These are phyloP conservation scores for Pugionium dolabratum DNA, from an alignment of 345 rosid genomes.

Conservation along the genomic window DNA sequence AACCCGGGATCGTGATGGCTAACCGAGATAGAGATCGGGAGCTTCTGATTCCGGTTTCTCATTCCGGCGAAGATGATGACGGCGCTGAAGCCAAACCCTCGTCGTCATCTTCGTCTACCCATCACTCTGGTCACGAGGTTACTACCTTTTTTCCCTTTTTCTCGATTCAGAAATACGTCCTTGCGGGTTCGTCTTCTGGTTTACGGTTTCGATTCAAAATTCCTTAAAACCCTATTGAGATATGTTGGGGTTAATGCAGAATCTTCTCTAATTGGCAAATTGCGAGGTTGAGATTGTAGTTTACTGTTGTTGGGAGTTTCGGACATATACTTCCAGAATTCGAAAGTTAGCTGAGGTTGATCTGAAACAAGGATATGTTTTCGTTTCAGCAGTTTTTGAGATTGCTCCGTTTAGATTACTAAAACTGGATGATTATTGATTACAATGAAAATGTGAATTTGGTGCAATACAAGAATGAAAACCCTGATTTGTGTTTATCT, in stretches of 20 bases:
- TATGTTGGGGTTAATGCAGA: background rate
- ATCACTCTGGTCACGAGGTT: constrained; percentile 85
- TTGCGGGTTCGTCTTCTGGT: constrained; percentile 23
- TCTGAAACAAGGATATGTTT: background rate
- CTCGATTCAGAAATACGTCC: background rate
- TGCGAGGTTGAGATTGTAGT: background rate
- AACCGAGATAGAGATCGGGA: constrained; percentile 89
- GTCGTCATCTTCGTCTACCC: constrained; percentile 63
- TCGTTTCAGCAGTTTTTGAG: background rate
- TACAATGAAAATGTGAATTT: background rate
- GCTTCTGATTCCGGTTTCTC: constrained; percentile 82
- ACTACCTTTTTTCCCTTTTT: no score
- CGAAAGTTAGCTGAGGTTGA: constrained; percentile 16
- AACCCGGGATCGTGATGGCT: constrained; percentile 64
- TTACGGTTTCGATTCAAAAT: constrained; percentile 24
- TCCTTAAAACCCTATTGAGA: background rate
- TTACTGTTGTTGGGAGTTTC: background rate
- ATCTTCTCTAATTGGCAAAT: constrained; percentile 15
- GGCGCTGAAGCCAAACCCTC: constrained; percentile 62
- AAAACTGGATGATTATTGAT: background rate
- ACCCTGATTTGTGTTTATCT: background rate
- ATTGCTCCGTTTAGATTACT: constrained; percentile 1
- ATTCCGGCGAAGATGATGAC: constrained; percentile 44
- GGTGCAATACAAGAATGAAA: background rate
- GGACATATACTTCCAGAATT: background rate